A percentile compares a stretch with the other conserved stretches of the same genome.
Conservation (phyloP, 352 stramenopile genomes). For the Phytophthora cactorum region DNA sequence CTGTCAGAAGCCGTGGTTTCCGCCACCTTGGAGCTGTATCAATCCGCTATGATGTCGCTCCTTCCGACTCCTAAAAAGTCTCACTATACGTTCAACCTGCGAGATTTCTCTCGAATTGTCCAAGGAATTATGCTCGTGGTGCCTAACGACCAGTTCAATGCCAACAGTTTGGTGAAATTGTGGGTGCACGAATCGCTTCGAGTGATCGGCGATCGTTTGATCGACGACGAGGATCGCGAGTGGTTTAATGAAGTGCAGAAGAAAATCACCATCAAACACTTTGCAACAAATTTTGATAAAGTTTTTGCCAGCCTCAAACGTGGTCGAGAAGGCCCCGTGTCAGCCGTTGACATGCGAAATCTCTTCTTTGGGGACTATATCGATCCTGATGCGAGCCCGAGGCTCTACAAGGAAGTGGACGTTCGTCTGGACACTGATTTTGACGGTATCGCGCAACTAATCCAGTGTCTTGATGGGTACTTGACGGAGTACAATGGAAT, state of each 20-base stretch:
- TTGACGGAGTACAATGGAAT: constrained; percentile 93
- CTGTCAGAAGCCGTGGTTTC: constrained; percentile 83
- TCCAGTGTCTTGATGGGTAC: constrained; percentile 90
- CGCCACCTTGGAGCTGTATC: constrained; percentile 93
- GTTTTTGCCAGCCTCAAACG: constrained; percentile 85
- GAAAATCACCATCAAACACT: constrained; percentile 90
- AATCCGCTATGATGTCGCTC: constrained; percentile 81
- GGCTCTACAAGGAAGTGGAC: constrained; percentile 86
- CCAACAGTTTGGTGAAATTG: constrained; percentile 87
- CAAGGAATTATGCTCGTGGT: constrained; percentile 94
- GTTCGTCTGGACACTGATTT: constrained; percentile 67
- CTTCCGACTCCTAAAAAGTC: constrained; percentile 95
- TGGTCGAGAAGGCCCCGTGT: constrained; percentile 72
- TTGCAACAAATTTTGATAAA: constrained; percentile 89
- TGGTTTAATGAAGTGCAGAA: constrained; percentile 93
- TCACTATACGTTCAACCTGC: constrained; percentile 97
- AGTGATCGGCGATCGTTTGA: constrained; percentile 95
- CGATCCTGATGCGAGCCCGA: constrained; percentile 74
- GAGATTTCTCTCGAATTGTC: constrained; percentile 94
- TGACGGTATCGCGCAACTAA: constrained; percentile 82
- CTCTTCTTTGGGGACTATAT: constrained; percentile 95
- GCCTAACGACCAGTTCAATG: constrained; percentile 81
- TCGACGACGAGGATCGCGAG: constrained; percentile 91
- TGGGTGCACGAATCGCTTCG: constrained; percentile 95
- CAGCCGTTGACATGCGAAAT: constrained; percentile 84